These are phyloP conservation scores for Candida germanica DNA, from an alignment of 805 yeast species.

Conservation along the genomic window DNA sequence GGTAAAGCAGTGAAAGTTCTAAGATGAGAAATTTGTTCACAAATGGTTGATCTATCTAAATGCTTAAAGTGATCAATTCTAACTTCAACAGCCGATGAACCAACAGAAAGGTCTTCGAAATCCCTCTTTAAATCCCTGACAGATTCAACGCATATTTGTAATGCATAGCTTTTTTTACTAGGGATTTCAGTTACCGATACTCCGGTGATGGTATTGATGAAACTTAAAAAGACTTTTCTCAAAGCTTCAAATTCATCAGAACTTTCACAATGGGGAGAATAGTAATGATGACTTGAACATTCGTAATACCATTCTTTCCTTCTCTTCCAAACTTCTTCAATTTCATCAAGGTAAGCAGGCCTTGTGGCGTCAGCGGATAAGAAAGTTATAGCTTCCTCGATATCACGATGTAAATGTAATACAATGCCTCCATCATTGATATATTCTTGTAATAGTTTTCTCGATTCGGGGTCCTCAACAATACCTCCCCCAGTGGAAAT, in stretches of 20 bases:
- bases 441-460: constrained; percentile 59
- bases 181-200: constrained; percentile 37
- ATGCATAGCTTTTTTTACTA: constrained; percentile 56
- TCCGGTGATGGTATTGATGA: constrained; percentile 64
- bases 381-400: constrained; percentile 74
- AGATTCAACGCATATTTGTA: constrained; percentile 69
- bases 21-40: constrained; percentile 67
- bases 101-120: constrained; percentile 56
- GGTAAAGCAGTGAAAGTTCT: constrained; percentile 69
- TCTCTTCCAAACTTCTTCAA: constrained; percentile 77
- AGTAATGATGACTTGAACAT: constrained; percentile 75
- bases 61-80: constrained; percentile 69
- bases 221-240: constrained; percentile 56
- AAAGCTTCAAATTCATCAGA: constrained; percentile 54
- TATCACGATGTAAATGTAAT: constrained; percentile 84
- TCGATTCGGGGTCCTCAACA: constrained; percentile 71
- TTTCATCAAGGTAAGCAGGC: constrained; percentile 83
- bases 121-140: constrained; percentile 43
- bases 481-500: constrained; percentile 97
- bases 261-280: constrained; percentile 66
- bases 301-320: constrained; percentile 77
- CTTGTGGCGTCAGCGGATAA: constrained; percentile 76
- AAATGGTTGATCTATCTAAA: constrained; percentile 53
- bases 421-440: constrained; percentile 67
- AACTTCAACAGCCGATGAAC: constrained; percentile 79